Evolutionary conservation across 306 rosid species (phyloP), one percentile per base, ranked within the genome.

Genomic region (Glycine latifolia): DNA sequence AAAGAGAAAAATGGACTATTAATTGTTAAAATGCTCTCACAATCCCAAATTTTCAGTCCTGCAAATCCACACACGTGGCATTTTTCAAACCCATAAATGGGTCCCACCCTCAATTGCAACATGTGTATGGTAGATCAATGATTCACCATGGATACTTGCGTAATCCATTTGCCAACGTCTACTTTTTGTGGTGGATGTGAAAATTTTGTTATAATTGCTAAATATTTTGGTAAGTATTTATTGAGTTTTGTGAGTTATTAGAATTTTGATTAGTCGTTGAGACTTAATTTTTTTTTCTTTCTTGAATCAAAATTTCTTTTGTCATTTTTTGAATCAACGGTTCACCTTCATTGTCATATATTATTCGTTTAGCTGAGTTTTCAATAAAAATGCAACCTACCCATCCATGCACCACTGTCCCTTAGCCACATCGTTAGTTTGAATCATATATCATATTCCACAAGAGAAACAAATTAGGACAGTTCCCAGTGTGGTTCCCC

Each of bases 371-470:
- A 26, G 31, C 1, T 26, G 31, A 14, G 10, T 60, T 58, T 56
- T 16, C 8, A 2, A 16, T 8, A 7, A 43, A 26, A 62, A 44
- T 26, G 65, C n/a, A 71, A 31, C 77, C 60, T n/a, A 47, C 71
- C 71, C 20, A 20, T 20, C 20, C 67, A 11, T 35, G 3, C 33
- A 33, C 39, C 49, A 67, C 50, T 35, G 31, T 58, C 37, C n/a
- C 31, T 54, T 6, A 74, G 52, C 79, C 78, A 59, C 87, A 62
- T 10, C 8, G 49, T 26, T 26, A 2, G 31, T 59, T 20, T 10
- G 58, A n/a, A 72, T 16, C 65, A 71, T 50, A 11, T 41, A 39
- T 79, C 37, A 71, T 65, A 72, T 56, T 67, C 49, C 58, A 47
- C 31, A 71, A 63, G 66, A 65, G 6, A 55, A 62, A 48, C 79